Base-by-base conservation (phyloP, 2,329 filamentous ascomycete species). In the Monilinia fructigena region DNA sequence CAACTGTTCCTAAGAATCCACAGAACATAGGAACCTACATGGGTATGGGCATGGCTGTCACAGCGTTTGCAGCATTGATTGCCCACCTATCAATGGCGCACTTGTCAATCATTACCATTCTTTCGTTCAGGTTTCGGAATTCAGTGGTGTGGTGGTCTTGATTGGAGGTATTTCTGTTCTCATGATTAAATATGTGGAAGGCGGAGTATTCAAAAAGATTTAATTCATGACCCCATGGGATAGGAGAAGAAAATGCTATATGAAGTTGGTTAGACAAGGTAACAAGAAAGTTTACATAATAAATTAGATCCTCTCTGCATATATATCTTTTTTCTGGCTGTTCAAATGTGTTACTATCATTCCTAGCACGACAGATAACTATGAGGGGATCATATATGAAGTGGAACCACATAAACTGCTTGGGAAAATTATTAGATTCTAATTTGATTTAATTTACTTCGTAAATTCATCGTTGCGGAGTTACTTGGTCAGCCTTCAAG, bases 21-120 rank as follows among this genome's bases (percentile, higher is more conserved):
- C 80, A 84, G 38, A 82, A 90, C 74, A 88, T 93, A 52, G 90
- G 90, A 16, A 83, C 87, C 2, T 83, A 90, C n/a, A 86, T 85
- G 8, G 90, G 90, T 0, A 82, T 84, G 1, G 82, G 85, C 18
- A 89, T 89, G 75, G 83, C 84, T n/a, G 72, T 88, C 45, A 79
- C 86, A 66, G 82, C 85, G 1, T 78, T 92, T 45, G 88, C 86
- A 4, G 87, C 85, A 2, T 77, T 93, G 55, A 86, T 86, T 0
- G 88, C 0, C 85, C 82, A 31, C 89, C 89, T 0, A 88, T 92
- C 70, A 88, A 82, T 8, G 88, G 89, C 11, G 85, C 84, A 14
- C 80, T 89, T 18, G 86, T 89, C 11, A 76, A 75, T 12, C 76
- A 77, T 2, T 81, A 84, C 70, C 69, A 82, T 45, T 86, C 86